phyloP scores from a whole-genome alignment of 345 rosid species.

The Euphorbia peplus region DNA sequence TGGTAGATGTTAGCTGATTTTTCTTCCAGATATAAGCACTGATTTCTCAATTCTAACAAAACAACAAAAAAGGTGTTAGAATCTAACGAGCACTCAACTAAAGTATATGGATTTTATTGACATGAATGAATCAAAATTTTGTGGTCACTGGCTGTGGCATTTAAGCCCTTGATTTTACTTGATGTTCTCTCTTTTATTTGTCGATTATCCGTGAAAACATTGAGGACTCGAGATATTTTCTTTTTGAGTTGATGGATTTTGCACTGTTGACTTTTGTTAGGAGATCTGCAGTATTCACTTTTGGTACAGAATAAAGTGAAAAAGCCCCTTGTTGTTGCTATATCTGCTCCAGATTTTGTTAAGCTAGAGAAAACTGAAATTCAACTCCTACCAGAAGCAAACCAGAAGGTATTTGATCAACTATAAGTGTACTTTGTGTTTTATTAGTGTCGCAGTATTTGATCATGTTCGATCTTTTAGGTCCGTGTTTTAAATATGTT shows the following conservation, averaged over 20 bases:
- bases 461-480: no score
- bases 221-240: not conserved
- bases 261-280: slow-evolving; percentile 4
- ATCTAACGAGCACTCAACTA: no score
- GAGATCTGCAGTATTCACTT: slow-evolving; percentile 71
- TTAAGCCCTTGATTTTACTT: no score
- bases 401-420: slow-evolving; percentile 41
- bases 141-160: not conserved
- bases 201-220: not conserved
- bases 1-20: no score
- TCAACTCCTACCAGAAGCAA: slow-evolving; percentile 45
- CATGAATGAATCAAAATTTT: not conserved
- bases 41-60: no score
- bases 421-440: no score
- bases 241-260: not conserved
- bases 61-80: no score
- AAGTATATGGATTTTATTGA: not conserved
- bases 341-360: slow-evolving; percentile 56
- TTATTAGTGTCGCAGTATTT: no score
- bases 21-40: no score
- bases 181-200: not conserved
- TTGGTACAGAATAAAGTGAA: slow-evolving; percentile 67
- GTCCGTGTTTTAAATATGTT: not conserved
- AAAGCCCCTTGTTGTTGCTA: slow-evolving; percentile 38
- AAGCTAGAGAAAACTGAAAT: slow-evolving; percentile 43